A percentile compares a stretch with the other conserved stretches of the same genome.
Conservation (phyloP, 2,329 filamentous ascomycete species). For the Sclerotinia nivalis region DNA sequence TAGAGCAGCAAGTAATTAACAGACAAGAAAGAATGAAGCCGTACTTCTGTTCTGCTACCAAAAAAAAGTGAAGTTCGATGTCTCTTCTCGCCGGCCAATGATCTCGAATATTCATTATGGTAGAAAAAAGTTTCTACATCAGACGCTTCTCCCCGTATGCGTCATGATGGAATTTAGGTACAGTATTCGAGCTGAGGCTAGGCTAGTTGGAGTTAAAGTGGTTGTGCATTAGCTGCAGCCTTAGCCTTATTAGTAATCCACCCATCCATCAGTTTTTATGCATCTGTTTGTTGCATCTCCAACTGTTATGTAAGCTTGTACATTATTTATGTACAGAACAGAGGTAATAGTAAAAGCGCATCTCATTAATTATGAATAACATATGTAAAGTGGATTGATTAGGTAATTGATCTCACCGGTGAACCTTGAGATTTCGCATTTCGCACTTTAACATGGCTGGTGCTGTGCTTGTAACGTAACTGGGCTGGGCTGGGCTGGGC, state of each 20-base stretch:
- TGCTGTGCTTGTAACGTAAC: background rate
- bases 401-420: background rate
- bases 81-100: background rate
- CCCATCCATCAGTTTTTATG: too few relatives aligned
- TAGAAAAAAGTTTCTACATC: background rate
- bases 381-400: background rate
- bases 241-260: background rate
- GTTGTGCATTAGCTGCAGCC: background rate
- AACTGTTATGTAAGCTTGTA: too few relatives aligned
- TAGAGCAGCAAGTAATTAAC: background rate
- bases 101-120: background rate
- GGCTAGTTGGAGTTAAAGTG: background rate
- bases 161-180: slow-evolving; percentile 1
- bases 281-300: background rate
- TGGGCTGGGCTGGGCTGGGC: background rate
- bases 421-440: background rate
- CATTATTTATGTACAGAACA: background rate
- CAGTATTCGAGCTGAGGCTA: background rate
- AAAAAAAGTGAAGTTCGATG: background rate
- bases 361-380: background rate
- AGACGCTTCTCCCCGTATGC: slow-evolving; percentile 3
- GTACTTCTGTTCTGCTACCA: background rate
- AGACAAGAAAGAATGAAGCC: background rate
- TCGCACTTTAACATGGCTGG: background rate
- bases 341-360: too few relatives aligned